Evolutionary conservation across 306 rosid species (phyloP), one percentile per base, ranked within the genome.

Genomic region (Lathyrus sativus): DNA sequence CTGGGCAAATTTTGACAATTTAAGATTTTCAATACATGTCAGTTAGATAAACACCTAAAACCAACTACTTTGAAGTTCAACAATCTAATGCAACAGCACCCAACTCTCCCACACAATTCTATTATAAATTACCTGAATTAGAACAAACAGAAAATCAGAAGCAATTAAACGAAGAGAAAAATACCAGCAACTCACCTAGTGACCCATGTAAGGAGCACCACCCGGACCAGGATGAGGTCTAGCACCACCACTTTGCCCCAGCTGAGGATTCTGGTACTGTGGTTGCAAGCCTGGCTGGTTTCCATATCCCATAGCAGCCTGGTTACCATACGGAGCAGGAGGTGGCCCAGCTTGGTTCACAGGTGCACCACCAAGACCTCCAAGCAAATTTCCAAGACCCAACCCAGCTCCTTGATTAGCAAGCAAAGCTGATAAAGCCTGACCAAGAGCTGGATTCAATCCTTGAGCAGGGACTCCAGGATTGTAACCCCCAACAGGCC

Each of bases 151-250:
- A 31, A 1, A 50, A 3, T 59, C 9, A 38, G 22, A 11, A 65
- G 35, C 53, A 65, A 13, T 45, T 6, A 6, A 10, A 53, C 15
- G 12, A 10, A 14, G 14, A 10, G 44, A 11, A 53, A 41, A 39
- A 37, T 43, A 61, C 24, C n/a, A 54, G 28, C 12, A 38, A 68
- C 85, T 74, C 73, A 82, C 89, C 89, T 87, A 87, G 37, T 87
- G 92, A 76, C 89, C 89, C 92, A 80, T 84, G 78, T 87, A 87
- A 63, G 89, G 92, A 58, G 87, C 81, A 2, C 89, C 92, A 24
- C 89, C 92, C 10, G 83, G 17, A 67, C 89, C 92, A 18, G 87
- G 92, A 38, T 87, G 89, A 68, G 92, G 92, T 71, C 92, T 78
- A 17, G 70, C 82, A 62, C 76, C 81, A 76, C 86, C 70, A 62